Percentiles rank a stretch among this genome's conserved stretches.
Conservation (phyloP, 1,284 basidiomycete species). For the Tetrapyrgos nigripes region DNA sequence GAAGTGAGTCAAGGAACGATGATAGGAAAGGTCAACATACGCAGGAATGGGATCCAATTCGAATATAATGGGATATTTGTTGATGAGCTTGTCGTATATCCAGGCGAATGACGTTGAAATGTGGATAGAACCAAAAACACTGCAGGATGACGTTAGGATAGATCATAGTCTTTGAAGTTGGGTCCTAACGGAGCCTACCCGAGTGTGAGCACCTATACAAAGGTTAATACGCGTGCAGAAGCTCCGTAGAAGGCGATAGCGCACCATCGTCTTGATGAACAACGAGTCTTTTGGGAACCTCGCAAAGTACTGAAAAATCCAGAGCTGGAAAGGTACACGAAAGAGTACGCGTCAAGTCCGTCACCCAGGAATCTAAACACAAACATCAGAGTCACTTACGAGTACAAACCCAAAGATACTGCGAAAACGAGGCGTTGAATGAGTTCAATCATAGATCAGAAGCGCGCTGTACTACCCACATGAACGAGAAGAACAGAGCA, state of each 20-base stretch:
- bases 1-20: neutral
- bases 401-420: neutral
- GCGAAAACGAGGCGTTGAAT: neutral
- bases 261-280: neutral
- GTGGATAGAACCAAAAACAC: neutral
- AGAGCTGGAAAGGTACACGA: neutral
- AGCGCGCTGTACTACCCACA: no score
- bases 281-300: neutral
- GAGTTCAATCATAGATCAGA: neutral
- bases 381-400: neutral
- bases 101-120: neutral
- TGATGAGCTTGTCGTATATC: neutral
- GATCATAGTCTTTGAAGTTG: neutral
- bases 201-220: neutral
- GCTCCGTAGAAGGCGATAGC: no score
- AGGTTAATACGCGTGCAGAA: no score
- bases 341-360: neutral
- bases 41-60: neutral
- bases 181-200: no score
- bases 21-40: neutral
- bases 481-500: neutral
- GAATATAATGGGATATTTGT: neutral
- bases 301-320: neutral
- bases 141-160: neutral
- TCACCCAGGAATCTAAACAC: neutral